Conservation (phyloP, 108 stramenopile genomes). For the Pseudonitzschia delicatissima region DNA sequence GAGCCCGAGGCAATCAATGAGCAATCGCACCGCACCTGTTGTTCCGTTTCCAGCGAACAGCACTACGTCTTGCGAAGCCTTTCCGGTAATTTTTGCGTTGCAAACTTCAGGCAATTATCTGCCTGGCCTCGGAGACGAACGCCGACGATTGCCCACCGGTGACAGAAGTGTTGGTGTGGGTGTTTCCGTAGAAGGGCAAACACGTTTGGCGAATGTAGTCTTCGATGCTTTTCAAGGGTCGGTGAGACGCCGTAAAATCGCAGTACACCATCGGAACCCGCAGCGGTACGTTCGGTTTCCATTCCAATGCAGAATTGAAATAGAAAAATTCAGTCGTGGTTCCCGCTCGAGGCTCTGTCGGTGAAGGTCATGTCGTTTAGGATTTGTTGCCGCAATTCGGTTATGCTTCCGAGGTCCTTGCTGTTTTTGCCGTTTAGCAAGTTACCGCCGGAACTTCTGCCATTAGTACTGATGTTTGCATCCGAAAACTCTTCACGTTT, state of each 20-base stretch:
- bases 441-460: background rate
- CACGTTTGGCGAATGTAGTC: constrained; percentile 52
- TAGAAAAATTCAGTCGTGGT: constrained; percentile 5
- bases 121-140: constrained; percentile 87
- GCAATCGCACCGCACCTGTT: constrained; percentile 82
- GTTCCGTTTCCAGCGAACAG: constrained; percentile 95
- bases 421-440: background rate
- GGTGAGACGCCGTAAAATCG: constrained; percentile 83
- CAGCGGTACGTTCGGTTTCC: constrained; percentile 8
- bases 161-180: constrained; percentile 87
- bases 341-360: background rate
- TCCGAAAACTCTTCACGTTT: constrained; percentile 5
- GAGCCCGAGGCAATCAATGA: constrained; percentile 72
- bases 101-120: constrained; percentile 85
- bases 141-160: constrained; percentile 89
- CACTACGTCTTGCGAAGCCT: constrained; percentile 85
- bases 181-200: constrained; percentile 91
- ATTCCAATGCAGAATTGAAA: constrained; percentile 32
- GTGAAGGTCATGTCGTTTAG: constrained; percentile 14
- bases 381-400: constrained; percentile 11
- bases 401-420: background rate
- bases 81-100: constrained; percentile 85
- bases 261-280: constrained; percentile 80
- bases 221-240: constrained; percentile 72
- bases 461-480: background rate